phyloP scores from a whole-genome alignment of 768 basidiomycete genomes.

The Trametes villosa region DNA sequence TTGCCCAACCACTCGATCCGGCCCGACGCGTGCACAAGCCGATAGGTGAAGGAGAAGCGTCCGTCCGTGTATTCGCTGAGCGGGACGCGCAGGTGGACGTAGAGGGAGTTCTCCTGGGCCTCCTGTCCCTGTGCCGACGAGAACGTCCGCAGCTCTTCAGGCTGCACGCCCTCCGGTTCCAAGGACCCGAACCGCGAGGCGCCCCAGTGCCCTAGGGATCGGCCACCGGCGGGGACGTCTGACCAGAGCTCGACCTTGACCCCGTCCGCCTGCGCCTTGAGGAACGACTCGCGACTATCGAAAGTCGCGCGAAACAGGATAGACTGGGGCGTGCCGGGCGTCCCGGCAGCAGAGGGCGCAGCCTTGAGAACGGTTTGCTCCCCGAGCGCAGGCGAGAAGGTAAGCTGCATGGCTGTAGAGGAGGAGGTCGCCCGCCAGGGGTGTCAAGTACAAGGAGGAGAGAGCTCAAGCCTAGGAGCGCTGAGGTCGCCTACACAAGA shows the following conservation, averaged over 20 bases:
- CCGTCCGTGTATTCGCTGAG: constrained; percentile 12
- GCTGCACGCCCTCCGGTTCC: not conserved
- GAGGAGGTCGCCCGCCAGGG: constrained; percentile 14
- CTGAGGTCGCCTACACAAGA: not conserved
- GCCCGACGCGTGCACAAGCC: constrained; percentile 32
- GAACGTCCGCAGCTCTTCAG: constrained; percentile 1
- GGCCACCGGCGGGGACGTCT: constrained; percentile 30
- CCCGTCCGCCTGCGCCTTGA: constrained; percentile 27
- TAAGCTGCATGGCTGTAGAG: constrained; percentile 21
- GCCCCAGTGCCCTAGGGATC: constrained; percentile 32
- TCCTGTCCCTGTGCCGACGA: not conserved
- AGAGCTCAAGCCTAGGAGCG: not conserved
- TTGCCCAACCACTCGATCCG: constrained; percentile 32
- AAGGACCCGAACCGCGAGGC: constrained; percentile 25
- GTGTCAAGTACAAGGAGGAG: not conserved
- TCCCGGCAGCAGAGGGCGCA: constrained; percentile 9
- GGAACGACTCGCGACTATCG: constrained; percentile 23
- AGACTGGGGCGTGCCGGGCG: constrained; percentile 9
- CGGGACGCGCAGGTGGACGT: constrained; percentile 22
- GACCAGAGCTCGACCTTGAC: constrained; percentile 36
- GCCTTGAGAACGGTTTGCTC: constrained; percentile 18
- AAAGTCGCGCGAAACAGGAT: constrained; percentile 33
- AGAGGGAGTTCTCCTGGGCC: constrained; percentile 13
- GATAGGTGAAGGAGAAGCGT: constrained; percentile 34
- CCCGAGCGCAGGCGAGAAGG: constrained; percentile 31